phyloP scores from a whole-genome alignment of 257 asterid genomes.

The Solanum pinnatisectum region DNA sequence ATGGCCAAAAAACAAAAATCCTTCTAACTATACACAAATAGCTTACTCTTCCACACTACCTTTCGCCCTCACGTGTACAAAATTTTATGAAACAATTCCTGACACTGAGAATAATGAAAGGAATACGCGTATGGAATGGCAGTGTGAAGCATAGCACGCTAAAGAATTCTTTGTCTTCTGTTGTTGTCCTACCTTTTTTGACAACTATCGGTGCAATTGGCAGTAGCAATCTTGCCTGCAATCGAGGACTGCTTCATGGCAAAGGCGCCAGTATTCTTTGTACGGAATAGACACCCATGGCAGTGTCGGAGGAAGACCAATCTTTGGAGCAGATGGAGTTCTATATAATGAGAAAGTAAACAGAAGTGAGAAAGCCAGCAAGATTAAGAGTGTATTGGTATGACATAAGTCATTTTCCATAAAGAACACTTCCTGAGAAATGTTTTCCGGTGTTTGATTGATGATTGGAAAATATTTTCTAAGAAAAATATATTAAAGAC shows the following conservation, averaged over 20 bases:
- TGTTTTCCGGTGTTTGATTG: neutral
- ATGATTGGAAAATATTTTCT: neutral
- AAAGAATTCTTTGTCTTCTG: neutral
- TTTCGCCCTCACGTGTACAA: neutral
- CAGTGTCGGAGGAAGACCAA: conserved; percentile 38
- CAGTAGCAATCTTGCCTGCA: conserved; percentile 31
- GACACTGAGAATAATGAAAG: neutral
- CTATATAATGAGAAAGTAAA: conserved; percentile 16
- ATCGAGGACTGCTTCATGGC: conserved; percentile 45
- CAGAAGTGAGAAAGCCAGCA: neutral
- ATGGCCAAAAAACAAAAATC: neutral
- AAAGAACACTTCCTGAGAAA: neutral
- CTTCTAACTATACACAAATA: neutral
- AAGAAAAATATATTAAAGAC: neutral
- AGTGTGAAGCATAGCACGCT: neutral
- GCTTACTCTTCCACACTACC: neutral
- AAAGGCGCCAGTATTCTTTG: conserved; percentile 70
- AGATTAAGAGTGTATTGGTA: neutral
- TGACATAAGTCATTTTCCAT: neutral
- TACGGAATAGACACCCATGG: conserved; percentile 72
- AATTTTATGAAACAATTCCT: neutral
- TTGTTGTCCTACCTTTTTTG: neutral
- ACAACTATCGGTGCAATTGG: conserved; percentile 2
- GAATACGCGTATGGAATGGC: neutral
- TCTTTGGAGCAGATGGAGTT: conserved; percentile 31